Conservation (phyloP, 306 rosid species). For the Quercus variabilis region DNA sequence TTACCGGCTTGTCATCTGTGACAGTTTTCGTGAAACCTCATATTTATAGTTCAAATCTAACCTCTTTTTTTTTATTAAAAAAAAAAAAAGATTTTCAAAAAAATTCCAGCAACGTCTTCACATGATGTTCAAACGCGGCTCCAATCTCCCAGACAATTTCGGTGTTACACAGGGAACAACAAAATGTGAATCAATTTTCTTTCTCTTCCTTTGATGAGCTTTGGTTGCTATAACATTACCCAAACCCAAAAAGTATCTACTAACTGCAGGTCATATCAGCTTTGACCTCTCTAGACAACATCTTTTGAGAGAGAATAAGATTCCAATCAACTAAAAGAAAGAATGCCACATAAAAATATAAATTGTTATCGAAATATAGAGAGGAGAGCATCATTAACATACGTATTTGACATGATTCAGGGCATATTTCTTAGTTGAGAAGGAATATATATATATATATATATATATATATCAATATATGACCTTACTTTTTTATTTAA, state of each 20-base stretch:
- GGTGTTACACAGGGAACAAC: slow-evolving; percentile 19
- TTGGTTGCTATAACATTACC: slow-evolving; percentile 7
- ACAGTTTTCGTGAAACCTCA: too few relatives aligned
- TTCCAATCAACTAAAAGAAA: slow-evolving; percentile 1
- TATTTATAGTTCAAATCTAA: too few relatives aligned
- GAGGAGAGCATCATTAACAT: not conserved
- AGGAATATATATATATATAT: not conserved
- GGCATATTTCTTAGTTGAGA: not conserved
- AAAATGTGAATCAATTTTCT: slow-evolving; percentile 6
- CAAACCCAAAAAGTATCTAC: slow-evolving; percentile 4
- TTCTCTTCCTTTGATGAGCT: slow-evolving; percentile 32
- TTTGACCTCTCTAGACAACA: not conserved
- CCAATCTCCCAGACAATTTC: slow-evolving; percentile 19
- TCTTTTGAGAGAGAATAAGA: slow-evolving; percentile 3
- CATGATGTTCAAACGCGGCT: not conserved
- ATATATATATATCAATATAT: not conserved
- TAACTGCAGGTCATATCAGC: not conserved
- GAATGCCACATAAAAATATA: slow-evolving; percentile 10
- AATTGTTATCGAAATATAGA: not conserved
- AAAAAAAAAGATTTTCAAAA: too few relatives aligned
- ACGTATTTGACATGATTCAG: slow-evolving; percentile 26
- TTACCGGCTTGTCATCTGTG: not conserved
- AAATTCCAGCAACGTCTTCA: not conserved
- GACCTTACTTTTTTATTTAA: not conserved
- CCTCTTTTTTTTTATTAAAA: too few relatives aligned